Base-by-base conservation (phyloP, 2,329 filamentous ascomycete genomes). In the Cordyceps cicadae region DNA sequence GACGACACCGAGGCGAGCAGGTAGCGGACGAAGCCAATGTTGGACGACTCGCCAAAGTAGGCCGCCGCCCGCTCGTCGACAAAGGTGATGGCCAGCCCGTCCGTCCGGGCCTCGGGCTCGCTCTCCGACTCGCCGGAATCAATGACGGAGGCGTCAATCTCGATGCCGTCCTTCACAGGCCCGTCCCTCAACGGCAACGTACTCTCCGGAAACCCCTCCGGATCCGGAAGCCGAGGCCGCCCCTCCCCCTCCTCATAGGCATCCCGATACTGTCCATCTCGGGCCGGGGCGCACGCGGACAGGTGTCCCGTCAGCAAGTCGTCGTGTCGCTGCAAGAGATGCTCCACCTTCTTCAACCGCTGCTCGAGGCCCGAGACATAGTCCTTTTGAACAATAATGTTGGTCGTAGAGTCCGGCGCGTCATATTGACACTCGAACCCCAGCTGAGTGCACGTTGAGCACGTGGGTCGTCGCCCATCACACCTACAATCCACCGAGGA, bases 1-100 rank as follows among this genome's bases (percentile, higher is more conserved):
- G 55, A 14, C 49, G 58, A 41, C 11, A 70, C 50, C 5, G 64
- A 62, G 3, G 59, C 62, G 6, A 64, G 60, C 14, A 67, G 62
- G n/a, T 64, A 60, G 19, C 65, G 60, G 3, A 63, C 65, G 19
- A 68, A 68, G 14, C 63, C 63, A 43, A 68, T 67, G 9, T 68
- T 68, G 11, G 67, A 68, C 5, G 66, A 64, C 15, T 67, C 62
- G 3, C 66, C 66, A 49, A 67, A 68, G 51, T 63, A 67, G 3
- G 63, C 61, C 39, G 63, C 64, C 7, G 58, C 61, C 11, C 64
- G 59, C 17, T 66, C 67, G 11, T 62, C 65, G 24, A 63, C 63
- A 49, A 66, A 66, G 5, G 62, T 63, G 9, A 67, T 67, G n/a
- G 64, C 67, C 3, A 68, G 60, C 1, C 67, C 67, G 39, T 68